Conservation (phyloP, 2,329 filamentous ascomycete species). For the Thermothelomyces thermophilus region DNA sequence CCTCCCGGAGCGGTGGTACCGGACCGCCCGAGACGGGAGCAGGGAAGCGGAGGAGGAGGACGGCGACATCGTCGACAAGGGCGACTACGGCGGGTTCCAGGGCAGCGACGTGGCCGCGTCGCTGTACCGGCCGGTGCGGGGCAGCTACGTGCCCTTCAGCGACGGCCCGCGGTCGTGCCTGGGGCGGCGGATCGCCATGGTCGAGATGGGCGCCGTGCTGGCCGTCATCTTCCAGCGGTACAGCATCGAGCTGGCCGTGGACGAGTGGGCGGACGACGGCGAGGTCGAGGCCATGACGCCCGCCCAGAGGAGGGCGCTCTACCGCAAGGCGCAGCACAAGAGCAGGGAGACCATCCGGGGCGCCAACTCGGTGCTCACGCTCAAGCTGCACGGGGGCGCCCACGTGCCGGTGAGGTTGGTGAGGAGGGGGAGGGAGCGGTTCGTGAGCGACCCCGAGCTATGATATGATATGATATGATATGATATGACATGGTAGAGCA, state of each 20-base stretch:
- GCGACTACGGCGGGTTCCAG: conserved; percentile 52
- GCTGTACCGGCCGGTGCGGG: conserved; percentile 54
- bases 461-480: too few relatives aligned
- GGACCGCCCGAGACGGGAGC: conserved; percentile 26
- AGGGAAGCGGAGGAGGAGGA: conserved; percentile 23
- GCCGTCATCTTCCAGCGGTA: conserved; percentile 52
- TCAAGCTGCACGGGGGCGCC: conserved; percentile 58
- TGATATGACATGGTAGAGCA: too few relatives aligned
- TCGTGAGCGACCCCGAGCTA: conserved; percentile 40
- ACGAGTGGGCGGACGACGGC: conserved; percentile 48
- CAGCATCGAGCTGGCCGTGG: conserved; percentile 64
- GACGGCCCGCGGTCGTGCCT: conserved; percentile 53
- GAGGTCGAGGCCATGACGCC: conserved; percentile 46
- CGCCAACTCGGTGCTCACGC: conserved; percentile 60
- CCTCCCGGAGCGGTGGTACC: conserved; percentile 67
- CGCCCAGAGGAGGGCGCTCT: conserved; percentile 45
- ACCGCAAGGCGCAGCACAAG: conserved; percentile 53
- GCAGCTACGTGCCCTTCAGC: conserved; percentile 52
- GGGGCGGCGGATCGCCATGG: conserved; percentile 52
- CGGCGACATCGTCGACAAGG: conserved; percentile 34
- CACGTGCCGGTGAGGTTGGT: conserved; percentile 63
- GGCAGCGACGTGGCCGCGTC: conserved; percentile 55
- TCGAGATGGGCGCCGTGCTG: conserved; percentile 50
- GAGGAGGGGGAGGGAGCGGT: conserved; percentile 62
- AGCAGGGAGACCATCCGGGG: conserved; percentile 46